Percentiles rank a stretch among this genome's conserved stretches.
These are phyloP conservation scores for Panicum miliaceum DNA, from an alignment of 176 grass and related monocot species.

Conservation along the genomic window DNA sequence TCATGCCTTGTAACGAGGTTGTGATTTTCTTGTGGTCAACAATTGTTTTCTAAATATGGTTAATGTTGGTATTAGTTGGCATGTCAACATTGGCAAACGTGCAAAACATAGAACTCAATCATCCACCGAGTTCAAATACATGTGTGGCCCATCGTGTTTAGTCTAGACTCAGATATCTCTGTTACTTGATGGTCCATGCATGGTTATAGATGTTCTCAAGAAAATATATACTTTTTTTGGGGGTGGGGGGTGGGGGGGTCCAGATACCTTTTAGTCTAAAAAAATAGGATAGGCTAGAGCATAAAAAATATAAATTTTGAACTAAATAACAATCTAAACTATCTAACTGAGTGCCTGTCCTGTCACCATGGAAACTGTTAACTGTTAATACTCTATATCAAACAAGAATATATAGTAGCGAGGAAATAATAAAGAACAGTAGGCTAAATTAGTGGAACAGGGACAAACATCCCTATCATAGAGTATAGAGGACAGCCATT, in stretches of 20 bases:
- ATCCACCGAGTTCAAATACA: background rate
- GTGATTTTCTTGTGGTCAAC: background rate
- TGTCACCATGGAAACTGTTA: background rate
- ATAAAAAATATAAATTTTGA: background rate
- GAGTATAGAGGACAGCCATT: constrained; percentile 18
- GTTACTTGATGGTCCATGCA: too few species aligned
- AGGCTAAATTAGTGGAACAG: constrained; percentile 20
- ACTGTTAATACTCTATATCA: background rate
- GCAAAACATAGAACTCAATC: background rate
- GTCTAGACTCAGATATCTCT: too few species aligned
- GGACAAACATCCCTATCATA: constrained; percentile 49
- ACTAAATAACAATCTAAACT: background rate
- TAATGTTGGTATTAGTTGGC: background rate
- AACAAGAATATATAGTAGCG: background rate
- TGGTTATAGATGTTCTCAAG: too few species aligned
- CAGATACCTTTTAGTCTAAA: too few species aligned
- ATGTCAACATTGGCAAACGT: background rate
- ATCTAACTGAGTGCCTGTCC: background rate
- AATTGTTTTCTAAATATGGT: background rate
- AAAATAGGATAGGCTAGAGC: background rate
- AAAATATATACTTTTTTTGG: background rate
- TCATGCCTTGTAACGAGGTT: background rate
- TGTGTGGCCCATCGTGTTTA: background rate
- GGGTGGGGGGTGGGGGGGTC: too few species aligned
- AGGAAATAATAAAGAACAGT: background rate